phyloP scores from a whole-genome alignment of 2,329 filamentous ascomycete genomes.

The Acarospora socialis region DNA sequence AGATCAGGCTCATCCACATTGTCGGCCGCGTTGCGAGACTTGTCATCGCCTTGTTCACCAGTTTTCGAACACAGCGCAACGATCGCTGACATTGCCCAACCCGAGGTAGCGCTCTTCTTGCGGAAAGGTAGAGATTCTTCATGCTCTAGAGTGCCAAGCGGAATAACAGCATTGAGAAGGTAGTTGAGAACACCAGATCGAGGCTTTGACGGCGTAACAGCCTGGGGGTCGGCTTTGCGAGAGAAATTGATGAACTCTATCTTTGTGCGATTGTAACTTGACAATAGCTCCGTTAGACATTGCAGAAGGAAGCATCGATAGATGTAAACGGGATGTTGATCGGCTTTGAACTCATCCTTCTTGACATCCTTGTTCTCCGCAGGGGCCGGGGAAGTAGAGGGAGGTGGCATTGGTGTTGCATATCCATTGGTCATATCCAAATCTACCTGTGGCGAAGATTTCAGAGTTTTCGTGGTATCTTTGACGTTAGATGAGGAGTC shows the following conservation, averaged over 20 bases:
- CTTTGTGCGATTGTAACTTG: constrained; percentile 88
- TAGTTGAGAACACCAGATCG: constrained; percentile 89
- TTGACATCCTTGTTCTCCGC: constrained; percentile 32
- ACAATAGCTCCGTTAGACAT: constrained; percentile 77
- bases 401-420: constrained; percentile 7
- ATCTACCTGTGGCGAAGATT: constrained; percentile 24
- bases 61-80: constrained; percentile 82
- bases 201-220: constrained; percentile 82
- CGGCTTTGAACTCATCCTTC: constrained; percentile 66
- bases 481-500: constrained; percentile 36
- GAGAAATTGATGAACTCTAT: constrained; percentile 99
- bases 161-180: constrained; percentile 65
- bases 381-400: constrained; percentile 13
- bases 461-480: constrained; percentile 19
- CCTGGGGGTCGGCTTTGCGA: constrained; percentile 69
- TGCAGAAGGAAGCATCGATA: constrained; percentile 92
- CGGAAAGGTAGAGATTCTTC: constrained; percentile 54
- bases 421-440: constrained; percentile 33
- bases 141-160: constrained; percentile 50
- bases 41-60: constrained; percentile 54
- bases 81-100: constrained; percentile 72
- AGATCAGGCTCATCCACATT: constrained; percentile 71
- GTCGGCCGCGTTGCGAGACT: constrained; percentile 42
- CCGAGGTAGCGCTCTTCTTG: constrained; percentile 77
- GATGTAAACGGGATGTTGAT: constrained; percentile 89